These are phyloP conservation scores for Suillus hirtellus DNA, from an alignment of 768 basidiomycete genomes.

Conservation along the genomic window DNA sequence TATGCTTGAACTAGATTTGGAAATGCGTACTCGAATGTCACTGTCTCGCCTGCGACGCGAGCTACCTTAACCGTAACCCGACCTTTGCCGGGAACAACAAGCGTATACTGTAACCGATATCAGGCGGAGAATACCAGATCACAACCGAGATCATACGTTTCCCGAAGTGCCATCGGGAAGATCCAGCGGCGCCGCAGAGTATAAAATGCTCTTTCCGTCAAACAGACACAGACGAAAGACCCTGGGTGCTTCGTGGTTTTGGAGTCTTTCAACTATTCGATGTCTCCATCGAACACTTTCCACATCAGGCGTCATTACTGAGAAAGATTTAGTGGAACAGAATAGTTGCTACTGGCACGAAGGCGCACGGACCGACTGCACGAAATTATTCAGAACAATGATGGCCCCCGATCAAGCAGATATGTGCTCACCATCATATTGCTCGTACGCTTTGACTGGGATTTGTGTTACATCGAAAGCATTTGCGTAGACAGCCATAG, in stretches of 20 bases:
- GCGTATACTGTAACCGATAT: conserved; percentile 2
- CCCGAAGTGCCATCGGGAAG: conserved; percentile 35
- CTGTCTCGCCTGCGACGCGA: conserved; percentile 39
- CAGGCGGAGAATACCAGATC: neutral
- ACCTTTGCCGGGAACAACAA: conserved; percentile 39
- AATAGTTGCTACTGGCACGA: conserved; percentile 28
- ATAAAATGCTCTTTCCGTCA: conserved; percentile 47
- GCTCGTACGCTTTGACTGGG: conserved; percentile 31
- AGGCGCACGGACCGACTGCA: conserved; percentile 7
- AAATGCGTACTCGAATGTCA: conserved; percentile 22
- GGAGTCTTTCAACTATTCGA: conserved; percentile 37
- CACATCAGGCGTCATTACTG: conserved; percentile 23
- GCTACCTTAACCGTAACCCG: conserved; percentile 34
- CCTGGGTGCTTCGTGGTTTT: conserved; percentile 35
- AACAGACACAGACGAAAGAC: conserved; percentile 48
- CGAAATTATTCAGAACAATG: conserved; percentile 7
- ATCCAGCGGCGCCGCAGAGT: conserved; percentile 28
- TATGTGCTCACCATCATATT: conserved; percentile 34
- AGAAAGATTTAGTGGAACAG: neutral
- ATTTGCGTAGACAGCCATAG: conserved; percentile 30
- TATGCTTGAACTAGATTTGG: neutral
- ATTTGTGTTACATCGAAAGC: conserved; percentile 33
- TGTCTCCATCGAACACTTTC: conserved; percentile 26
- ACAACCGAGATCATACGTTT: conserved; percentile 25
- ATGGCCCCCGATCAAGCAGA: neutral